Conservation (phyloP, 257 asterid genomes). For the Coffea canephora region DNA sequence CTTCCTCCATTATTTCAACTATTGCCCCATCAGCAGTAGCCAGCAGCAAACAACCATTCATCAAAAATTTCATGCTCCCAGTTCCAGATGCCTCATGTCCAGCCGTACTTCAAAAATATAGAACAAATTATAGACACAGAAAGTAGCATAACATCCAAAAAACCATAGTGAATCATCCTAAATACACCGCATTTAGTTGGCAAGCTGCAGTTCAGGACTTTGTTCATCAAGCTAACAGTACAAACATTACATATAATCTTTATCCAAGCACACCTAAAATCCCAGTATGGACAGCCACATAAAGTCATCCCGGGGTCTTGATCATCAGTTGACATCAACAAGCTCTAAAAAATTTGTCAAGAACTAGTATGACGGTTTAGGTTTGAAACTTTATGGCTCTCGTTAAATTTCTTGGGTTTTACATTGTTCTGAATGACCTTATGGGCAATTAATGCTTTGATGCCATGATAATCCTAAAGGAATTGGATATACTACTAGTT, state of each 20-base stretch:
- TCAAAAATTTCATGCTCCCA: conserved; percentile 53
- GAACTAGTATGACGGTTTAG: background rate
- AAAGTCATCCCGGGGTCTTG: background rate
- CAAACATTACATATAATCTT: background rate
- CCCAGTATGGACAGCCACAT: background rate
- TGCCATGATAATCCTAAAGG: background rate
- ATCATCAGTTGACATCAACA: background rate
- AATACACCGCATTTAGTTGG: background rate
- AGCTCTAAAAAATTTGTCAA: background rate
- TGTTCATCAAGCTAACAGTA: background rate
- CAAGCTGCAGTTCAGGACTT: background rate
- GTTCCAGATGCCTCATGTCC: conserved; percentile 66
- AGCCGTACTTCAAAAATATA: conserved; percentile 38
- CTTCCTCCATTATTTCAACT: conserved; percentile 46
- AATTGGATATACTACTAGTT: background rate
- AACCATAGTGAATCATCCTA: background rate
- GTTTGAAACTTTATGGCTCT: background rate
- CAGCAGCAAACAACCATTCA: conserved; percentile 52
- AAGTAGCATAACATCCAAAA: background rate
- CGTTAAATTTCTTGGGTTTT: background rate
- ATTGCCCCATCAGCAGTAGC: conserved; percentile 57
- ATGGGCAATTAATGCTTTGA: background rate
- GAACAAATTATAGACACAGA: background rate
- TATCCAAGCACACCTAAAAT: background rate
- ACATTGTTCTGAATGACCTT: background rate